Evolutionary conservation across 768 basidiomycete genomes (phyloP), one percentile per base, ranked within the genome.

Genomic region (Panellus pusillus): DNA sequence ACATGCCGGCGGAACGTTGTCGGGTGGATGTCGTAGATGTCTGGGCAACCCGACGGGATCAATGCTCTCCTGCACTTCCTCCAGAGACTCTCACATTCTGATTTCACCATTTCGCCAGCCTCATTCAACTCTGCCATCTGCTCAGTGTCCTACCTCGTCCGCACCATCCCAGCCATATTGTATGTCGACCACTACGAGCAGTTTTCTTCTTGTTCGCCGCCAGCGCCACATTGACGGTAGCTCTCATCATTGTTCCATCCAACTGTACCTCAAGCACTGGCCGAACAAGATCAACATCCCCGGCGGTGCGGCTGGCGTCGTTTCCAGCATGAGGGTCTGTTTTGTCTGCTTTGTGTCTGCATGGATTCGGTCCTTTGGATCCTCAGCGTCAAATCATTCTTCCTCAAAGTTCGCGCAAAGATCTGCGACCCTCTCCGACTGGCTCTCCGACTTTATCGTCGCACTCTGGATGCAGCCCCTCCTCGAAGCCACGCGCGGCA

Each of bases 51-150:
- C 64, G 81, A 81, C 61, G 79, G 80, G 18, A 79, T 81, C 66
- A 81, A 80, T 53, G 78, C 78, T 11, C 76, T 85, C 45, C 69
- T 83, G 20, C 84, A 83, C 61, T 82, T 79, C 63, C 70, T 84
- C n/a, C n/a, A n/a, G 79, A 80, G 11, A n/a, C n/a, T n/a, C n/a
- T n/a, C n/a, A n/a, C n/a, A n/a, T n/a, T n/a, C n/a, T n/a, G n/a
- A n/a, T n/a, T 80, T 81, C 67, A 68, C 67, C 19, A 66, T 74
- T 36, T 63, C 71, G 19, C 71, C 67, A 9, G 72, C 78, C 9
- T 64, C 80, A 41, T 70, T 80, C 44, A 80, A 74, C 55, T 72
- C 79, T 2, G 74, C 75, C 27, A 72, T 73, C 18, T 78, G 78
- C 52, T 74, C 78, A 14, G 50, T 81, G 15, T 59, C 81, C 15